Evolutionary conservation across 202 grass and related monocot genomes (phyloP), one percentile per base, ranked within the genome.

Genomic region (Carex sylvatica): DNA sequence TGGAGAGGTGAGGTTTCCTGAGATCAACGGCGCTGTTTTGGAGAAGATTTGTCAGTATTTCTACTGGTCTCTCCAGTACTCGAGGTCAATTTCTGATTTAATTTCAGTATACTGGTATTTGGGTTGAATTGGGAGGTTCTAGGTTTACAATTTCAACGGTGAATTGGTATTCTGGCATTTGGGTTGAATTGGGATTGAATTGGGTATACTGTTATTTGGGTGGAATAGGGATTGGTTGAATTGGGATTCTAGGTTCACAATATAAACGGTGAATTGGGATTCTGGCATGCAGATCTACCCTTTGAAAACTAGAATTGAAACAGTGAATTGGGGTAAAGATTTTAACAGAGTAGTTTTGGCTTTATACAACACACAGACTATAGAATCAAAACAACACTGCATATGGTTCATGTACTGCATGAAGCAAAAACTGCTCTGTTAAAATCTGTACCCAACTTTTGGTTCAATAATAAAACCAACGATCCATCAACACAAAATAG

Each of bases 11-110:
- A 89, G 88, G 20, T 98, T 98, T 87, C 95, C 95, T 24, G 95
- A 98, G 86, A 95, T 95, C 80, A 83, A 77, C 78, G 89, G 90
- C 6, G 71, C 83, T 36, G 88, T 98, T 35, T 86, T 95, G 20
- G 95, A 95, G 86, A 95, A 98, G 88, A 93, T 98, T 75, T 98
- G 95, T 80, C 92, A 93, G 77, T 98, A 95, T 81, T 98, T 98
- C 86, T 98, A 95, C 61, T 98, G 95, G 95, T 91, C 92, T 15
- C 92, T 95, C 19, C 92, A 93, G 82, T 93, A 88, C 63, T 85
- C 89, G 71, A 90, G 89, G 95, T 90, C 72, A 70, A 19, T 19
- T 20, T 23, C 7, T 14, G 33, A 3, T 28, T 6, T 26, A 49
- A 49, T 49, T 49, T 49, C 46, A 13, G 46, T 49, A 13, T 49